Conservation (phyloP, 495 filamentous ascomycete genomes). For the Ascodesmis nigricans region DNA sequence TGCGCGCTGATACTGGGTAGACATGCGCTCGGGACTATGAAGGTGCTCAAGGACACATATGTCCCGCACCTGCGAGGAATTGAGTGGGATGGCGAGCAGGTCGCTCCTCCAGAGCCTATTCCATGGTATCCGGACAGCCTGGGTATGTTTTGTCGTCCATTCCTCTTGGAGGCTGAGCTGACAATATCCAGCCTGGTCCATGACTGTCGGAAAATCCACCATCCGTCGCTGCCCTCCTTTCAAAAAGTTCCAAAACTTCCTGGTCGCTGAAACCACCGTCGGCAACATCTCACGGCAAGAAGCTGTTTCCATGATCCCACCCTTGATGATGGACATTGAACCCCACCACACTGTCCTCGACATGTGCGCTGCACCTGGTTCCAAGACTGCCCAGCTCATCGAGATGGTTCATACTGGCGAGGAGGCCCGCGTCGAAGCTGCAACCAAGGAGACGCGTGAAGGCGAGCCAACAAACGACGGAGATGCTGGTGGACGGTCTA, state of each 20-base stretch:
- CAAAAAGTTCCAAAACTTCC: constrained; percentile 83
- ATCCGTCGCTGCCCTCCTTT: constrained; percentile 81
- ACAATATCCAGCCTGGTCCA: constrained; percentile 46
- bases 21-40: constrained; percentile 70
- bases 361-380: constrained; percentile 88
- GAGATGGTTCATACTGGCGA: constrained; percentile 86
- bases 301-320: constrained; percentile 95
- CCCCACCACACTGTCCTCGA: constrained; percentile 86
- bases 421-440: constrained; percentile 51
- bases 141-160: constrained; percentile 8
- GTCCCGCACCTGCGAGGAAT: constrained; percentile 75
- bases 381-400: constrained; percentile 85
- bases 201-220: constrained; percentile 89
- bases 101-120: constrained; percentile 59
- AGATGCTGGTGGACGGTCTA: constrained; percentile 42
- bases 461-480: constrained; percentile 16
- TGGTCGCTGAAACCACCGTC: constrained; percentile 91
- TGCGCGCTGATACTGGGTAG: constrained; percentile 22
- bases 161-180: no score
- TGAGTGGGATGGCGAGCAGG: constrained; percentile 50
- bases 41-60: constrained; percentile 64
- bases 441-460: constrained; percentile 30
- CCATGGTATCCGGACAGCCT: constrained; percentile 83
- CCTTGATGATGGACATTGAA: constrained; percentile 69
- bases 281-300: constrained; percentile 96